phyloP scores from a whole-genome alignment of 371 early-diverging fungal species.

The Pancytospora philotis region DNA sequence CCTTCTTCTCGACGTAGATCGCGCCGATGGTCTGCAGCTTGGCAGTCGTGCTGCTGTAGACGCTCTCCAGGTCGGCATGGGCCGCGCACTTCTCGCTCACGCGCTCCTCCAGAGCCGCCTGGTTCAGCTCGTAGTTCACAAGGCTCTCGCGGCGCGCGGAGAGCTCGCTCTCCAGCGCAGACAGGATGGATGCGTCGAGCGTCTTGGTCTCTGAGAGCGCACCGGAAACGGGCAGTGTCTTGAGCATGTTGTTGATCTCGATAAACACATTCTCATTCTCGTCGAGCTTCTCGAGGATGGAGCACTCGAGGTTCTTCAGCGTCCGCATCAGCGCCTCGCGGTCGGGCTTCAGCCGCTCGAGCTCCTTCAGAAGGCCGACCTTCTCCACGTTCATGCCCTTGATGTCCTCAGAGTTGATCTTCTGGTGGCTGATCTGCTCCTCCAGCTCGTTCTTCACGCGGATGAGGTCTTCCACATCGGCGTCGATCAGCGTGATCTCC shows the following conservation, averaged over 20 bases:
- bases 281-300: constrained; percentile 24
- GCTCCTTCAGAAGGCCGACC: constrained; percentile 44
- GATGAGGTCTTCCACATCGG: constrained; percentile 19
- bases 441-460: constrained; percentile 56
- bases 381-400: constrained; percentile 68
- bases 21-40: constrained; percentile 44
- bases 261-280: constrained; percentile 44
- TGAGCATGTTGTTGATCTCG: constrained; percentile 42
- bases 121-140: constrained; percentile 14
- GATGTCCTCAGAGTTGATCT: constrained; percentile 67
- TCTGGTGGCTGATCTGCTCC: constrained; percentile 64
- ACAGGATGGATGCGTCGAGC: constrained; percentile 3
- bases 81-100: constrained; percentile 17
- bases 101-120: constrained; percentile 31
- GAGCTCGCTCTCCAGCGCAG: constrained; percentile 31
- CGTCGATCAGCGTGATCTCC: constrained; percentile 41
- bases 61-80: constrained; percentile 24
- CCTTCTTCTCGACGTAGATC: constrained; percentile 60
- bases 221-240: constrained; percentile 33
- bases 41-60: constrained; percentile 12
- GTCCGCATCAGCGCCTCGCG: constrained; percentile 40
- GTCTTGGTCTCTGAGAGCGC: constrained; percentile 6
- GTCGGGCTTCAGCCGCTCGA: constrained; percentile 56
- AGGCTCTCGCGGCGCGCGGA: constrained; percentile 20
- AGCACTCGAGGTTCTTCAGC: constrained; percentile 25